These are phyloP conservation scores for Royoungia palumana DNA, from an alignment of 768 basidiomycete genomes.

Conservation along the genomic window DNA sequence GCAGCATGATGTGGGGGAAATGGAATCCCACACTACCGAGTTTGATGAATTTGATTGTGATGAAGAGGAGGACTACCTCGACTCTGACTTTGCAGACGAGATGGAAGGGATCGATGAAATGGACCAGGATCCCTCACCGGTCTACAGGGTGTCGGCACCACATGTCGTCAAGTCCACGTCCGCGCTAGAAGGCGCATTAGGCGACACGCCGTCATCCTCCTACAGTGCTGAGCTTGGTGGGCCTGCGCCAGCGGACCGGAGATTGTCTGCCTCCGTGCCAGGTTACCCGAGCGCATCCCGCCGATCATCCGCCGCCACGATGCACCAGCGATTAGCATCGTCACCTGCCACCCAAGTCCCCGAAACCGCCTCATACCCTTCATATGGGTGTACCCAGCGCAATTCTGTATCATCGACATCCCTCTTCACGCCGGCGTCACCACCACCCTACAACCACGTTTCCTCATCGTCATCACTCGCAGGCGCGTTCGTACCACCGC, in stretches of 20 bases:
- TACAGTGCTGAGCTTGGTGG: conserved; percentile 7
- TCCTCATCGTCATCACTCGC: conserved; percentile 26
- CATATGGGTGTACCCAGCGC: conserved; percentile 24
- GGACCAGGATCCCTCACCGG: conserved; percentile 7
- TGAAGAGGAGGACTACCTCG: conserved; percentile 30
- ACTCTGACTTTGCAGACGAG: conserved; percentile 33
- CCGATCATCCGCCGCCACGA: conserved; percentile 5
- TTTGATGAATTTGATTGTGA: conserved; percentile 33
- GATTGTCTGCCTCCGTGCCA: conserved; percentile 31
- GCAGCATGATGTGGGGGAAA: conserved; percentile 11
- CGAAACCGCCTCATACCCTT: conserved; percentile 15
- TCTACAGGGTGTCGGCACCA: conserved; percentile 21
- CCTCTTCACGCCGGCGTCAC: conserved; percentile 15
- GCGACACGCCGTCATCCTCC: conserved; percentile 18
- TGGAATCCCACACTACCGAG: conserved; percentile 20
- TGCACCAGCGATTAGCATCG: conserved; percentile 9
- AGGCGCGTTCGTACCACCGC: conserved; percentile 23
- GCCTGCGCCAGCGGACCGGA: conserved; percentile 24
- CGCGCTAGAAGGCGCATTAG: conserved; percentile 31
- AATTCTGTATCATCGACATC: conserved; percentile 17
- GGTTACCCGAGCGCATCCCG: conserved; percentile 28
- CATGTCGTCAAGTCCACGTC: conserved; percentile 32
- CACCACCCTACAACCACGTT: conserved; percentile 19
- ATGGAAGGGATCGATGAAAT: conserved; percentile 30
- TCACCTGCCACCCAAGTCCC: conserved; percentile 2